Evolutionary conservation across 805 yeast species (phyloP).

Genomic region (Spencermartinsiella europaea): DNA sequence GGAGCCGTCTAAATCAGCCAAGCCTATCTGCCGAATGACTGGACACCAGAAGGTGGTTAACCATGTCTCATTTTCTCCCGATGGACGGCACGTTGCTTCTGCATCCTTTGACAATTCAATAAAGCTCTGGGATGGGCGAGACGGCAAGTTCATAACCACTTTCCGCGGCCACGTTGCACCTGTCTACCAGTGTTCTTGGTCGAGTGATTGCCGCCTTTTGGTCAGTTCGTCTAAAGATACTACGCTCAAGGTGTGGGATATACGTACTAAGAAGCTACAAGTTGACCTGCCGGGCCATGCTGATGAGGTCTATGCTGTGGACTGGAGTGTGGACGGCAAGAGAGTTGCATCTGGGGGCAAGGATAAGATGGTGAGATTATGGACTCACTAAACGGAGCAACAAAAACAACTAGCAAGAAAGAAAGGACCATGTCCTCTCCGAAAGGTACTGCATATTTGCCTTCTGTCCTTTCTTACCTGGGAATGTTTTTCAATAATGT

Average conservation of each 20-base stretch:
- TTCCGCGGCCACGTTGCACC: constrained; percentile 97
- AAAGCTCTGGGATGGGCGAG: constrained; percentile 92
- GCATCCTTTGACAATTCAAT: constrained; percentile 94
- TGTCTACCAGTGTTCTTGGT: constrained; percentile 97
- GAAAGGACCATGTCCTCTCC: not conserved
- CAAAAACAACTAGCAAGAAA: too few relatives aligned
- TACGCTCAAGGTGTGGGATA: constrained; percentile 94
- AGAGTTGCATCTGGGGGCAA: constrained; percentile 97
- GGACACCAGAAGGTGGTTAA: constrained; percentile 97
- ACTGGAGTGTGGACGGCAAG: constrained; percentile 95
- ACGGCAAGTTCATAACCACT: constrained; percentile 84
- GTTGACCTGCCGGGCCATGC: constrained; percentile 94
- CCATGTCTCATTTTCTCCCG: constrained; percentile 94
- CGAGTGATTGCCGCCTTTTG: constrained; percentile 83
- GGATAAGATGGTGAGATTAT: constrained; percentile 87
- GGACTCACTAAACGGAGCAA: constrained; percentile 60
- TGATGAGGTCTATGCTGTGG: constrained; percentile 95
- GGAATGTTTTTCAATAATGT: not conserved
- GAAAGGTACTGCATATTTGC: not conserved
- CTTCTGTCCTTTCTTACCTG: not conserved
- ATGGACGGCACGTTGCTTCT: constrained; percentile 83
- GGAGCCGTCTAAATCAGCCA: constrained; percentile 78
- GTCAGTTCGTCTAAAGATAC: constrained; percentile 96
- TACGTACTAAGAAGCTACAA: constrained; percentile 73
- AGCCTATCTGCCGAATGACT: constrained; percentile 90